Evolutionary conservation across 306 rosid species (phyloP).

Genomic region (Urtica urens): DNA sequence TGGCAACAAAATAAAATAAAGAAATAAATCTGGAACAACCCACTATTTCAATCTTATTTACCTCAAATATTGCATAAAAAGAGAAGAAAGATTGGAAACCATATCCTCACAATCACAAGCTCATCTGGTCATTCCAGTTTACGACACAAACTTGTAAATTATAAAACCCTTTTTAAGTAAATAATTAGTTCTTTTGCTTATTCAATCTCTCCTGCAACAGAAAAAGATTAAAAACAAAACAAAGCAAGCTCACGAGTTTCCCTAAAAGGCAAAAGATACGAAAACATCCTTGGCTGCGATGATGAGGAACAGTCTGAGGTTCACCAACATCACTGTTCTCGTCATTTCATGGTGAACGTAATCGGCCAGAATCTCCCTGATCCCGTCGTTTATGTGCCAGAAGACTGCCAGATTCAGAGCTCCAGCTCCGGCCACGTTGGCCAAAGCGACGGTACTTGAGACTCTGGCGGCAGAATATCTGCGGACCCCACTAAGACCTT

Average conservation of each 20-base stretch:
- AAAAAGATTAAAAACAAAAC: background rate
- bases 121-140: background rate
- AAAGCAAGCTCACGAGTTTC: background rate
- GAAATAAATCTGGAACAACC: no score
- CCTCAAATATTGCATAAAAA: no score
- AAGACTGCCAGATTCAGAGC: constrained; percentile 1
- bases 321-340: background rate
- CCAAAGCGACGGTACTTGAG: background rate
- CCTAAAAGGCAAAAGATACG: constrained; percentile 4
- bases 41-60: no score
- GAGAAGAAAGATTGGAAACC: no score
- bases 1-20: no score
- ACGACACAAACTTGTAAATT: no score
- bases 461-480: constrained; percentile 1
- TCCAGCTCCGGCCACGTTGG: background rate
- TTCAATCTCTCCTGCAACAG: background rate
- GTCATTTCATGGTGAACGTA: constrained; percentile 8
- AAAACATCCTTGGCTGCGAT: constrained; percentile 5
- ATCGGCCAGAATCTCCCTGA: constrained; percentile 3
- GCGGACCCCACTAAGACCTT: background rate
- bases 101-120: no score
- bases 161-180: no score
- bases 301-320: constrained; percentile 6
- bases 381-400: constrained; percentile 5
- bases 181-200: background rate